Percentiles rank a stretch among this genome's conserved stretches.
These are phyloP conservation scores for Daedaleopsis nitida DNA, from an alignment of 768 basidiomycete genomes.

Conservation along the genomic window DNA sequence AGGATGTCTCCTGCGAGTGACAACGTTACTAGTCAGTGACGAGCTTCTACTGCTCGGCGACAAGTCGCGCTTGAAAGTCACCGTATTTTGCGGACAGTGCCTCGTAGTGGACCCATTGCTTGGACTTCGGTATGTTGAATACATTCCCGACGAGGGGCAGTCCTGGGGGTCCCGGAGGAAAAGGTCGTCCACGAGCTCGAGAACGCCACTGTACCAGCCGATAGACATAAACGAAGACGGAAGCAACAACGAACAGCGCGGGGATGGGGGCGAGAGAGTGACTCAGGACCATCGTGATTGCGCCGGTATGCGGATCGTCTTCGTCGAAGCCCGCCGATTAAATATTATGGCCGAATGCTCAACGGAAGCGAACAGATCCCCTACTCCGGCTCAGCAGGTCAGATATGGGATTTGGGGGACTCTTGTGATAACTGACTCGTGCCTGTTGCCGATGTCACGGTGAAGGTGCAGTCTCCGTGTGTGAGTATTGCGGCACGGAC, in stretches of 20 bases:
- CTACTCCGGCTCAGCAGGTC: too few relatives aligned
- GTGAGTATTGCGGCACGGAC: too few relatives aligned
- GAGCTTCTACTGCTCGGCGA: too few relatives aligned
- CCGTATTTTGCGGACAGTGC: neutral
- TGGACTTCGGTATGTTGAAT: neutral
- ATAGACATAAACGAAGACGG: neutral
- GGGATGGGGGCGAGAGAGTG: neutral
- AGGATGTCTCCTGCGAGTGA: slow-evolving; percentile 18
- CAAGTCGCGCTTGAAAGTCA: neutral
- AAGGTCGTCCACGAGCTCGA: neutral
- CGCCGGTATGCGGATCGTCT: neutral
- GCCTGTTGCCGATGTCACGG: too few relatives aligned
- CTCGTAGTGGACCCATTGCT: neutral
- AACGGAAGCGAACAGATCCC: too few relatives aligned
- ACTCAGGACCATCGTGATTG: neutral
- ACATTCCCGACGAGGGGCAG: neutral
- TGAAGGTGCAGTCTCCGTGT: too few relatives aligned
- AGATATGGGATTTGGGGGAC: neutral
- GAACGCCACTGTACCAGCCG: neutral
- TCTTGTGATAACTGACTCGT: too few relatives aligned
- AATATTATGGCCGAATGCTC: neutral
- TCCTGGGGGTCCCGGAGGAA: neutral
- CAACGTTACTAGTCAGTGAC: neutral
- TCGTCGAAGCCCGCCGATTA: neutral
- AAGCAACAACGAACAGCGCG: neutral